Evolutionary conservation across 2,329 filamentous ascomycete genomes (phyloP), one percentile per base, ranked within the genome.

Genomic region (Colletotrichum magnum): DNA sequence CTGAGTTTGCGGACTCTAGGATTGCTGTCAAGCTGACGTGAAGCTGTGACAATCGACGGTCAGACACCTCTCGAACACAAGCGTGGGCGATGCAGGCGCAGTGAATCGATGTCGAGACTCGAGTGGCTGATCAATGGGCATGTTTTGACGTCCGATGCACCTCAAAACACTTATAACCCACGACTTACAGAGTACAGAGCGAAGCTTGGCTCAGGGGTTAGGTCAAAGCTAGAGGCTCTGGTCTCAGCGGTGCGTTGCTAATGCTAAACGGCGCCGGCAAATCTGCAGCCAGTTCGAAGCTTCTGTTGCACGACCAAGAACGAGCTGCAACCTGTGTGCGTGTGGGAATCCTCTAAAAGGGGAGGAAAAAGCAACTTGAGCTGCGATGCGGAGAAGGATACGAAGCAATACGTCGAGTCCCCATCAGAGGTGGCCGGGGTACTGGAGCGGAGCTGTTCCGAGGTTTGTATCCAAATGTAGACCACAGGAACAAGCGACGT

Each of bases 371-470:
- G 45, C 43, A 64, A 52, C 15, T n/a, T 47, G 26, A 54, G 50
- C n/a, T 64, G 52, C 45, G 51, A n/a, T 52, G 36, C 53, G 26
- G 47, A 63, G 59, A 36, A 43, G 59, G 59, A 43, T 64, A 68
- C 43, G 36, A 52, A 24, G 43, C 52, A 52, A 50, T 64, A 68
- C 43, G 36, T 62, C 2, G 18, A 45, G 36, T 15, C n/a, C 36
- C 52, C 41, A 28, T 64, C 48, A 50, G 54, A 48, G 24, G 21
- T 21, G 21, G 43, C 26, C 18, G 50, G 28, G 52, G 28, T 24
- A 5, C 28, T 36, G 54, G 47, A 58, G 36, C 15, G n/a, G 32
- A 32, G 28, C 52, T 36, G 24, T 48, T 41, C 53, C 36, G 28
- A 56, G 43, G 16, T 39, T 58, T 24, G 36, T 48, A 26, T 54